These are phyloP conservation scores for Coprinellus aureogranulatus DNA, from an alignment of 768 basidiomycete species.

Conservation along the genomic window DNA sequence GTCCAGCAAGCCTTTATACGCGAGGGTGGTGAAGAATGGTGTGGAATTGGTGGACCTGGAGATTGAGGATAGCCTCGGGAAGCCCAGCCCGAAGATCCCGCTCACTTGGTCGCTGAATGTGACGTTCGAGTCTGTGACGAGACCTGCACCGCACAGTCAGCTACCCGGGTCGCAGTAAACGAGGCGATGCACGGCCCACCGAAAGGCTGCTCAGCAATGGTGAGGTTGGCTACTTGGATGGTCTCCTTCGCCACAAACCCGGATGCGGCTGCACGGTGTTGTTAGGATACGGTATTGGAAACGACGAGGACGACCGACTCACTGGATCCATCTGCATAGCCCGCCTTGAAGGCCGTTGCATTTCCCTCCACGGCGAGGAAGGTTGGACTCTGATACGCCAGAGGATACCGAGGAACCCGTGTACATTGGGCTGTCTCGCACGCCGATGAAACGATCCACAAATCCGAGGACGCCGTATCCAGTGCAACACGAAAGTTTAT, in stretches of 20 bases:
- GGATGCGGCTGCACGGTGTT: conserved; percentile 47
- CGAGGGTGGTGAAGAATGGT: conserved; percentile 64
- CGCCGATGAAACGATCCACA: conserved; percentile 67
- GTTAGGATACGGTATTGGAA: background rate
- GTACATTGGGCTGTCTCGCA: conserved; percentile 58
- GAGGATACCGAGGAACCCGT: conserved; percentile 65
- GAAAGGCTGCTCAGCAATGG: conserved; percentile 59
- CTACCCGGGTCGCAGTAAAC: conserved; percentile 2
- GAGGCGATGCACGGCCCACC: conserved; percentile 40
- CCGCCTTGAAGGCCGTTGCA: conserved; percentile 53
- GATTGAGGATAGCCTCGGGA: conserved; percentile 69
- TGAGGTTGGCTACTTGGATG: conserved; percentile 58
- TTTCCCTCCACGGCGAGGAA: conserved; percentile 64
- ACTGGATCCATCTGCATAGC: conserved; percentile 73
- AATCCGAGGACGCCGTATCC: conserved; percentile 73
- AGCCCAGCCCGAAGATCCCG: conserved; percentile 74
- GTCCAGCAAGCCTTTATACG: conserved; percentile 59
- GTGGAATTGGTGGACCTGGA: conserved; percentile 48
- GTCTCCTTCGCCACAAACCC: conserved; percentile 73
- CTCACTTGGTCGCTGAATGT: conserved; percentile 62
- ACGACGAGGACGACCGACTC: conserved; percentile 25
- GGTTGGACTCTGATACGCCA: conserved; percentile 62
- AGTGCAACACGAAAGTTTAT: conserved; percentile 67
- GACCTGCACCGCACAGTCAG: conserved; percentile 35
- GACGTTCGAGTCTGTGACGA: conserved; percentile 63